A percentile compares a stretch with the other conserved stretches of the same genome.
Evolutionary conservation across 2,329 filamentous ascomycete genomes (phyloP).

Genomic region (Sporothrix sp.): DNA sequence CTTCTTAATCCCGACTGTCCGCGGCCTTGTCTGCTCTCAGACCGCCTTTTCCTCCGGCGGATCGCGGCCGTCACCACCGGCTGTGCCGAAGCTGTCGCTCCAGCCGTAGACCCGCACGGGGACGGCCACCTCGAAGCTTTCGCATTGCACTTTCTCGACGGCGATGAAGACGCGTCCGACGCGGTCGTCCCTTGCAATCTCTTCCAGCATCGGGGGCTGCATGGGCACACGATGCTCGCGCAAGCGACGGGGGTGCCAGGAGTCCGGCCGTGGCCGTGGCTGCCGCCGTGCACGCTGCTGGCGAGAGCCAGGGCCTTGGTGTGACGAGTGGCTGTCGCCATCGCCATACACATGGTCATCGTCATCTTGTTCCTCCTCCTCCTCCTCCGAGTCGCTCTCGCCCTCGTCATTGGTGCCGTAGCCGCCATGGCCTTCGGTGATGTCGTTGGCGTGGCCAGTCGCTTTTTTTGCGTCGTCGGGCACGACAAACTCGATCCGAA

Average conservation of each 20-base stretch:
- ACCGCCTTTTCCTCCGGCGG: not conserved
- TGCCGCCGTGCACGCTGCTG: too few relatives aligned
- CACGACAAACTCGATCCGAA: conserved; percentile 88
- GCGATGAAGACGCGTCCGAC: conserved; percentile 65
- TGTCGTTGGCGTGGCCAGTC: conserved; percentile 27
- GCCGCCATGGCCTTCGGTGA: conserved; percentile 22
- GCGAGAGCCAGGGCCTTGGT: not conserved
- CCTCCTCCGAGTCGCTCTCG: not conserved
- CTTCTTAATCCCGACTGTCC: not conserved
- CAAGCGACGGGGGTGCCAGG: not conserved
- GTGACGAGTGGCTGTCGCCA: not conserved
- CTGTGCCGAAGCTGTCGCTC: conserved; percentile 29
- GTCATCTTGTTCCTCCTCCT: not conserved
- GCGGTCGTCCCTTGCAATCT: conserved; percentile 68
- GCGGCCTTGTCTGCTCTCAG: not conserved
- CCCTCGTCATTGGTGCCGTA: conserved; percentile 9
- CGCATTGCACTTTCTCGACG: conserved; percentile 66
- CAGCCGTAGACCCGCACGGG: conserved; percentile 71
- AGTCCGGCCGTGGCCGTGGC: not conserved
- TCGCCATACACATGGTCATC: not conserved
- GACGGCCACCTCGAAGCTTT: conserved; percentile 84
- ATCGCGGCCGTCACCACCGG: conserved; percentile 3
- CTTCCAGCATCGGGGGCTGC: conserved; percentile 55
- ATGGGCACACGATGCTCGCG: not conserved
- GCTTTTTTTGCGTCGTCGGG: conserved; percentile 33